Conservation (phyloP, 2,329 filamentous ascomycete genomes). For the Cladosporium phlei region DNA sequence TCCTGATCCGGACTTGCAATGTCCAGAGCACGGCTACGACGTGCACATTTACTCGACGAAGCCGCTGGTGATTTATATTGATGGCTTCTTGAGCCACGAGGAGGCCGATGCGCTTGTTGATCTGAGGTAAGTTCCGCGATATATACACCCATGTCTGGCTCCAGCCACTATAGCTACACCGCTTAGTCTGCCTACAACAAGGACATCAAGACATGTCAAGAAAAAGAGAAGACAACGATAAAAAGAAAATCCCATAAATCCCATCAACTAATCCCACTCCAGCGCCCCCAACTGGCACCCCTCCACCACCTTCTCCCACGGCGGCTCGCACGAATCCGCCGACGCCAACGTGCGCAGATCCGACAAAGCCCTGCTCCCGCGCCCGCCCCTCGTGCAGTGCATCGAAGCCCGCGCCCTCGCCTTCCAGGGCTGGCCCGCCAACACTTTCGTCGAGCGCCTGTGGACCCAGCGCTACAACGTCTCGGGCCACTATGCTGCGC, state of each 20-base stretch:
- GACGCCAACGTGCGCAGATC: slow-evolving; percentile 50
- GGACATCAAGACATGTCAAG: too few species aligned
- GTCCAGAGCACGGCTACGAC: slow-evolving; percentile 35
- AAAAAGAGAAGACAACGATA: too few species aligned
- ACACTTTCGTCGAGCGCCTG: slow-evolving; percentile 56
- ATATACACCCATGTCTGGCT: not conserved
- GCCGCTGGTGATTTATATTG: slow-evolving; percentile 56
- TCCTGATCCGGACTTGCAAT: slow-evolving; percentile 36
- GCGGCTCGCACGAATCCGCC: slow-evolving; percentile 42
- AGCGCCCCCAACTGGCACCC: slow-evolving; percentile 47
- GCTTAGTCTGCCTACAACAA: too few species aligned
- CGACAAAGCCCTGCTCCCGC: slow-evolving; percentile 47
- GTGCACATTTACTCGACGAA: slow-evolving; percentile 49
- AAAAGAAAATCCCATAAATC: too few species aligned
- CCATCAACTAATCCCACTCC: too few species aligned
- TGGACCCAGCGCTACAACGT: slow-evolving; percentile 58
- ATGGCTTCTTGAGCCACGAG: slow-evolving; percentile 46
- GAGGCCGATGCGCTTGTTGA: slow-evolving; percentile 50
- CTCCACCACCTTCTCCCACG: slow-evolving; percentile 51
- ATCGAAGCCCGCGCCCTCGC: slow-evolving; percentile 54
- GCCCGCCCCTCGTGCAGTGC: slow-evolving; percentile 50
- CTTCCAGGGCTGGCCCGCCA: slow-evolving; percentile 57
- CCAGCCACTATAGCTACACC: too few species aligned
- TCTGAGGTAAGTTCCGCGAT: slow-evolving; percentile 53
- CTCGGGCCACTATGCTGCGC: slow-evolving; percentile 54